Evolutionary conservation across 371 early-diverging fungal genomes (phyloP).

Genomic region (Conidiobolus incongruus): DNA sequence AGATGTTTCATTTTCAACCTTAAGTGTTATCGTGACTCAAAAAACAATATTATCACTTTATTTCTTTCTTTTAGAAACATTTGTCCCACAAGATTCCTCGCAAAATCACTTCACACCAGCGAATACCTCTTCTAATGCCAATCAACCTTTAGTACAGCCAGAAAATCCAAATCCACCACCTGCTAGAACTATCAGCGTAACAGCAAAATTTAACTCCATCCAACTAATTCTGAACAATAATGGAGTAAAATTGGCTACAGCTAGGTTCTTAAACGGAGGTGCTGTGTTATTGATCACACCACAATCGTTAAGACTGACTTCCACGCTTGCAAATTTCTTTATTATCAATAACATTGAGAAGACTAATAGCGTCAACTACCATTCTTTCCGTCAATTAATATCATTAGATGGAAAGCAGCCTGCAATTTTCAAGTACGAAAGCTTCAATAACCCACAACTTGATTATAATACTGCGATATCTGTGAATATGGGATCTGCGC

Average conservation of each 20-base stretch:
- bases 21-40: constrained; percentile 62
- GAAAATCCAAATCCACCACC: constrained; percentile 5
- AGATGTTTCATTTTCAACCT: constrained; percentile 57
- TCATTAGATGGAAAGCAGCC: constrained; percentile 74
- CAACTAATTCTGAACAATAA: constrained; percentile 68
- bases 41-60: constrained; percentile 67
- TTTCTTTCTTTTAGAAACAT: constrained; percentile 70
- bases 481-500: constrained; percentile 62
- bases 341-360: constrained; percentile 34
- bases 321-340: constrained; percentile 67
- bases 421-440: constrained; percentile 69
- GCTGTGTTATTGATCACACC: constrained; percentile 34
- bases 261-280: constrained; percentile 44
- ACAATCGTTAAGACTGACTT: constrained; percentile 37
- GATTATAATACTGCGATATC: constrained; percentile 67
- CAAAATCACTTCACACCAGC: background rate
- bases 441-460: constrained; percentile 35
- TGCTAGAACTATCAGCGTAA: constrained; percentile 31
- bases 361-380: constrained; percentile 1
- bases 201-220: constrained; percentile 53
- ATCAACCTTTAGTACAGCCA: background rate
- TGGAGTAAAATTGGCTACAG: constrained; percentile 51
- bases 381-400: constrained; percentile 26
- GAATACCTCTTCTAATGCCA: background rate
- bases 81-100: constrained; percentile 18